These are phyloP conservation scores for Rhodosporidiobolus odoratus DNA, from an alignment of 768 basidiomycete genomes.

Conservation along the genomic window DNA sequence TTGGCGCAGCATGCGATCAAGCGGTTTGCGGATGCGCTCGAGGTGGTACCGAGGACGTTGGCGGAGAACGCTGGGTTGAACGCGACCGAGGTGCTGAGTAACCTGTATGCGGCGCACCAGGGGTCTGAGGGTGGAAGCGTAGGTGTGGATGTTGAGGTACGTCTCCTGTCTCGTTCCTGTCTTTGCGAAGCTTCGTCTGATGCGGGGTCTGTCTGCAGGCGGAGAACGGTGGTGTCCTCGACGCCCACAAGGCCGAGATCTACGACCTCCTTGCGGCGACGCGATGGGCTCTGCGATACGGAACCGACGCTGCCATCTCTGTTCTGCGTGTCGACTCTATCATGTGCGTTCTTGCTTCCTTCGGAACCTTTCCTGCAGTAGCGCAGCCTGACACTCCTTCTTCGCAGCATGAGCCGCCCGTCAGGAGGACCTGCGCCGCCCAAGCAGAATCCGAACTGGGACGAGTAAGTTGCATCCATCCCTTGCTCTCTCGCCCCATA, in stretches of 20 bases:
- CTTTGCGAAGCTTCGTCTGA: neutral
- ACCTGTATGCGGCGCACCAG: conserved; percentile 84
- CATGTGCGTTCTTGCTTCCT: conserved; percentile 51
- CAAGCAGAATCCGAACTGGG: conserved; percentile 45
- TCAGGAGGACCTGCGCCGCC: conserved; percentile 42
- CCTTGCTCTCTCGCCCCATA: too few relatives aligned
- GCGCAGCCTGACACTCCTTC: neutral
- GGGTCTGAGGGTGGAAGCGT: conserved; percentile 58
- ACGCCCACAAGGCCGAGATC: conserved; percentile 54
- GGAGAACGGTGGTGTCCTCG: conserved; percentile 70
- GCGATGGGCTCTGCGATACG: conserved; percentile 82
- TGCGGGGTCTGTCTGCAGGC: conserved; percentile 49
- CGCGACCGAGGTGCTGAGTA: conserved; percentile 84
- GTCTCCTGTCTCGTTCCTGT: conserved; percentile 21
- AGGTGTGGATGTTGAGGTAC: conserved; percentile 86
- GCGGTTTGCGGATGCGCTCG: conserved; percentile 79
- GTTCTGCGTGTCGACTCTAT: conserved; percentile 95
- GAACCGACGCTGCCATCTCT: conserved; percentile 81
- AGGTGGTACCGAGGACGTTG: conserved; percentile 83
- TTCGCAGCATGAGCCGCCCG: conserved; percentile 37
- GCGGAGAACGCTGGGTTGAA: conserved; percentile 90
- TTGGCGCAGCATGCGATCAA: conserved; percentile 89
- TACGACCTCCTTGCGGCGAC: conserved; percentile 85
- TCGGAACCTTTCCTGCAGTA: neutral
- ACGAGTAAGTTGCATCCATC: too few relatives aligned